Evolutionary conservation across 2,329 filamentous ascomycete species (phyloP).

Genomic region (Pyricularia grisea): DNA sequence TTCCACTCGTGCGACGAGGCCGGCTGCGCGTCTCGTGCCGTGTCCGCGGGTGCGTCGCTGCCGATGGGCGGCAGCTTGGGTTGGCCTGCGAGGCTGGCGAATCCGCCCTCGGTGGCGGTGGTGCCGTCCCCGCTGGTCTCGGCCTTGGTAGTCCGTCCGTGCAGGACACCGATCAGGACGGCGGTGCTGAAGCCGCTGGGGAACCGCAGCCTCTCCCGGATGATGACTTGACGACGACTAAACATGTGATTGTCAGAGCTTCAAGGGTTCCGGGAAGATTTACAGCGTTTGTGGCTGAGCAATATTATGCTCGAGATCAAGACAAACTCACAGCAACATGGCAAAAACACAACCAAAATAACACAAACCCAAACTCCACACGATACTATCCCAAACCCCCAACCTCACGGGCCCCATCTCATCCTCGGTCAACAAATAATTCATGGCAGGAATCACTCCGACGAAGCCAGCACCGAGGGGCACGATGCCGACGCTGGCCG

Average conservation of each 20-base stretch:
- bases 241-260: neutral
- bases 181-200: constrained; percentile 94
- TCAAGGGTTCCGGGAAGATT: neutral
- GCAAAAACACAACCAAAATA: constrained; percentile 97
- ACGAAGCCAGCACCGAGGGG: constrained; percentile 93
- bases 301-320: neutral
- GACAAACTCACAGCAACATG: constrained; percentile 56
- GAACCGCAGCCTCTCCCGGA: constrained; percentile 85
- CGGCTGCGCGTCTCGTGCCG: constrained; percentile 17
- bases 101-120: constrained; percentile 25
- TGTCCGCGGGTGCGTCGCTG: constrained; percentile 13
- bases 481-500: constrained; percentile 93
- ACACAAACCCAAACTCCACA: constrained; percentile 89
- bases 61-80: constrained; percentile 6
- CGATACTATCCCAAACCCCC: constrained; percentile 64
- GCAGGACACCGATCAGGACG: constrained; percentile 82
- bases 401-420: constrained; percentile 72
- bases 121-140: constrained; percentile 12
- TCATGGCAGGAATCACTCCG: constrained; percentile 86
- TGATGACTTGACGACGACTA: constrained; percentile 77
- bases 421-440: constrained; percentile 68
- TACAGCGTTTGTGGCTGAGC: neutral
- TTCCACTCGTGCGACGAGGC: constrained; percentile 26
- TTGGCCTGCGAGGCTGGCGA: constrained; percentile 30
- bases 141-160: constrained; percentile 41